Evolutionary conservation across 495 filamentous ascomycete species (phyloP).

Genomic region (Xylaria curta): DNA sequence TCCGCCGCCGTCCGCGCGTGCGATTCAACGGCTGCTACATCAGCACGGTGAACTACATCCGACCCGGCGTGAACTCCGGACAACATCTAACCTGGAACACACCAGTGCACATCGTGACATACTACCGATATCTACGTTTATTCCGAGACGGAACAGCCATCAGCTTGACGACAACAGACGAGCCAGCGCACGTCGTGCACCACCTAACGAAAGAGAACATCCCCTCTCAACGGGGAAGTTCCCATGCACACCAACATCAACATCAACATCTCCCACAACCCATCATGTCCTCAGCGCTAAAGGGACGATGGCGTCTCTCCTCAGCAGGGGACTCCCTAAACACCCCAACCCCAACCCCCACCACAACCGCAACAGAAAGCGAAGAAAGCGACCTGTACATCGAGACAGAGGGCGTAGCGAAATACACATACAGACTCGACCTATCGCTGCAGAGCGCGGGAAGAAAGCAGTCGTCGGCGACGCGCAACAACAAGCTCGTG

Average conservation of each 20-base stretch:
- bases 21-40: slow-evolving; percentile 97
- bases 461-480: slow-evolving; percentile 42
- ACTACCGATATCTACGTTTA: slow-evolving; percentile 95
- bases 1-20: slow-evolving; percentile 80
- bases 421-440: slow-evolving; percentile 84
- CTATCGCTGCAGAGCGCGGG: slow-evolving; percentile 68
- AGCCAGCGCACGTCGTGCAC: slow-evolving; percentile 85
- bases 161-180: slow-evolving; percentile 75
- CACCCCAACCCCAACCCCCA: background rate
- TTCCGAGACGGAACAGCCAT: slow-evolving; percentile 88
- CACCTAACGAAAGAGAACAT: slow-evolving; percentile 61
- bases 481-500: slow-evolving; percentile 78
- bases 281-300: slow-evolving; percentile 44
- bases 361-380: slow-evolving; percentile 36
- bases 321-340: slow-evolving; percentile 37
- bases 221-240: slow-evolving; percentile 31
- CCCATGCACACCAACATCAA: slow-evolving; percentile 22
- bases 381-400: slow-evolving; percentile 73
- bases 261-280: slow-evolving; percentile 26
- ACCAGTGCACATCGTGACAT: slow-evolving; percentile 95
- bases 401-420: slow-evolving; percentile 82
- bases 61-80: slow-evolving; percentile 69
- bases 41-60: slow-evolving; percentile 91
- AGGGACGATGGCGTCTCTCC: slow-evolving; percentile 49
- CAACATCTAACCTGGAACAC: slow-evolving; percentile 71